Conservation (phyloP, 1,284 basidiomycete species). For the Cryptococcus amylolentus region DNA sequence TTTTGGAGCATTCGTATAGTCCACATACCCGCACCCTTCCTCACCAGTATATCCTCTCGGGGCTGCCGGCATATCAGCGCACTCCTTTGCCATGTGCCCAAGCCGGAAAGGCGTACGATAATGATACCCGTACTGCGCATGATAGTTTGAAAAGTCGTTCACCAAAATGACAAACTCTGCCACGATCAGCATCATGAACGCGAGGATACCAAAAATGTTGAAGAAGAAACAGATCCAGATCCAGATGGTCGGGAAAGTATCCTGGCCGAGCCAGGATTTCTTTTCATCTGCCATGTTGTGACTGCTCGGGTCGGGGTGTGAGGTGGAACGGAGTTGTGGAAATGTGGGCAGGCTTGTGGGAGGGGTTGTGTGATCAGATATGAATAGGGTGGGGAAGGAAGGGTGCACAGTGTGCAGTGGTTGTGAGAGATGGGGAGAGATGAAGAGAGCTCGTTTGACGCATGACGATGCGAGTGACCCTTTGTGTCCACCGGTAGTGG, state of each 20-base stretch:
- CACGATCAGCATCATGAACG: conserved; percentile 13
- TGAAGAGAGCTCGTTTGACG: not conserved
- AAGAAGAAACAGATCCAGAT: conserved; percentile 12
- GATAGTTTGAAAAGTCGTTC: conserved; percentile 20
- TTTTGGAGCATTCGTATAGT: conserved; percentile 28
- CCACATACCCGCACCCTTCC: conserved; percentile 23
- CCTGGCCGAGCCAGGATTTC: conserved; percentile 5
- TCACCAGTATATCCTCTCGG: conserved; percentile 19
- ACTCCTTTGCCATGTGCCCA: not conserved
- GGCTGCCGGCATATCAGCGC: conserved; percentile 8
- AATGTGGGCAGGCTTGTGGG: not conserved
- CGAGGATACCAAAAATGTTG: conserved; percentile 10
- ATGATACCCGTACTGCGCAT: conserved; percentile 16
- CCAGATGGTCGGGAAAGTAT: conserved; percentile 10
- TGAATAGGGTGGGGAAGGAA: not conserved
- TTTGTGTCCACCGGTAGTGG: too few relatives aligned
- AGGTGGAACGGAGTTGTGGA: not conserved
- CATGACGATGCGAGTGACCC: too few relatives aligned
- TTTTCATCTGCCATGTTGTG: conserved; percentile 9
- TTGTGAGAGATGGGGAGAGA: not conserved
- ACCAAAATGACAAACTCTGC: conserved; percentile 23
- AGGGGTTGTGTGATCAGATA: not conserved
- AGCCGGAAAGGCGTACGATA: conserved; percentile 15
- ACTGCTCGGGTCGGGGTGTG: not conserved
- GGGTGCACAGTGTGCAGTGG: not conserved